Conservation (phyloP, 164 flowering plant genomes). For the Cinnamomum micranthum region DNA sequence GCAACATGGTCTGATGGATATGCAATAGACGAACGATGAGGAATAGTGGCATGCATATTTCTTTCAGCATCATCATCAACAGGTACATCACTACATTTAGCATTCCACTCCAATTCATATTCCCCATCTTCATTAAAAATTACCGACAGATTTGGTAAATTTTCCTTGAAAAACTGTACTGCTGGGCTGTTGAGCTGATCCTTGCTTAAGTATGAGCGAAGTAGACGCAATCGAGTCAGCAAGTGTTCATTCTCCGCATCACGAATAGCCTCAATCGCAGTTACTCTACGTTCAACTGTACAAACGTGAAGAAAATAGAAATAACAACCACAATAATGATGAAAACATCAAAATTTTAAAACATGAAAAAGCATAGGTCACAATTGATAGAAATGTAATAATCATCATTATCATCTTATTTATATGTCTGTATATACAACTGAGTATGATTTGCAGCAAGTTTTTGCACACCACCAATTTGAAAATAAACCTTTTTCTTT, state of each 20-base stretch:
- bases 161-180: slow-evolving; percentile 50
- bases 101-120: slow-evolving; percentile 55
- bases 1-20: slow-evolving; percentile 41
- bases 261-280: slow-evolving; percentile 59
- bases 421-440: not conserved
- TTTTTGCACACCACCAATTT: not conserved
- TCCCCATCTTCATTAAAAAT: slow-evolving; percentile 35
- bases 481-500: no score
- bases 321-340: not conserved
- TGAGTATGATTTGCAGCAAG: not conserved
- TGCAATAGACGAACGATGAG: slow-evolving; percentile 43
- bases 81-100: slow-evolving; percentile 23
- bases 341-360: not conserved
- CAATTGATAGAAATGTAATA: not conserved
- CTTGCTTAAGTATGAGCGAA: slow-evolving; percentile 50
- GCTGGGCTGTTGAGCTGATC: slow-evolving; percentile 58
- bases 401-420: not conserved
- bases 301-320: not conserved
- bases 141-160: slow-evolving; percentile 53
- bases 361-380: not conserved
- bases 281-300: slow-evolving; percentile 53
- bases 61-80: slow-evolving; percentile 29
- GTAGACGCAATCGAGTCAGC: slow-evolving; percentile 51
- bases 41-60: slow-evolving; percentile 41
- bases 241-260: slow-evolving; percentile 59